Base-by-base conservation (phyloP, 2,329 filamentous ascomycete species). In the Colletotrichum sp. region DNA sequence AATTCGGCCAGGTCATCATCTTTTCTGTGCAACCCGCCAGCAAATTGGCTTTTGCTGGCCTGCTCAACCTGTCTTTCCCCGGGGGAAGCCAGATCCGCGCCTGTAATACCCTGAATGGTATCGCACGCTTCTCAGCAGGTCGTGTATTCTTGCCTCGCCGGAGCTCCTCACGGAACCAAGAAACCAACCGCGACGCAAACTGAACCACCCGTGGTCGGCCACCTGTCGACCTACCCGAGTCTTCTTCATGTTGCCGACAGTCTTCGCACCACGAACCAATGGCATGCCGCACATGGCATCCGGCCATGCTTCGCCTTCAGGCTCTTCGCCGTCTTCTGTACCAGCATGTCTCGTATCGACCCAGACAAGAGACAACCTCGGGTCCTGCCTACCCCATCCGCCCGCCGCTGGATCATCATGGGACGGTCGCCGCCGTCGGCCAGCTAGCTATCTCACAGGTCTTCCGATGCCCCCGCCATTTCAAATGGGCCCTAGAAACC, bases 141-240 rank as follows among this genome's bases (percentile, higher is more conserved):
- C 74, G 71, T 69, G 30, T 70, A 76, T 76, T 65, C 74, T 59
- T 75, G 71, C 71, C 74, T 65, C 18, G 21, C 28, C 18, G 18
- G 30, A 55, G 55, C 30, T 26, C 26, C 21, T 8, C 34, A 16
- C 6, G n/a, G 34, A 55, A 30, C 55, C 55, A 16, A 59, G 28
- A 21, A 32, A 36, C 59, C 39, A 16, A 60, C 55, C 34, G 67
- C 59, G 24, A 75, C 32, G 59, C 39, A 62, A n/a, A 66, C 44
- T 52, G 44, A 52, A 21, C 71, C 28, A 57, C 34, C 44, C 24
- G 44, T 63, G 28, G 34, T 63, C 55, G 16, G 26, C 59, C 44
- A 65, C 39, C 34, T 76, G 24, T 49, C 63, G 63, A 24, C 72
- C 30, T 63, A 57, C 72, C 69, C 67, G 69, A 30, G n/a, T 55